Conservation (phyloP, 176 grass and related monocot genomes). For the Oryza meridionalis region DNA sequence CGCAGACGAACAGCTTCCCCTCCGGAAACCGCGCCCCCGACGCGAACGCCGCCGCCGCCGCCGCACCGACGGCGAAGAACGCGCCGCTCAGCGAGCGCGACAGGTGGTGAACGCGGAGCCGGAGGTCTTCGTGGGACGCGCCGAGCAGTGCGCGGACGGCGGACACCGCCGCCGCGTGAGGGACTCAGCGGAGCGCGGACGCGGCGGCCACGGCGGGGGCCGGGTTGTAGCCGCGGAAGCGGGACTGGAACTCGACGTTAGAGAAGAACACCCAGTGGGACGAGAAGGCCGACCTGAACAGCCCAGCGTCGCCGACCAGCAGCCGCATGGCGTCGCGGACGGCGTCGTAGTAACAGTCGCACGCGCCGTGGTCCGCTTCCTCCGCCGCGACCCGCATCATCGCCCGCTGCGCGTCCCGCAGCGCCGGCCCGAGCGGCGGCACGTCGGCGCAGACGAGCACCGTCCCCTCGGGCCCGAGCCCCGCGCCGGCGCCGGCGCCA, state of each 20-base stretch:
- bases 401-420: slow-evolving; percentile 3
- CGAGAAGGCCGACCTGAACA: too few species aligned
- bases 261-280: too few species aligned
- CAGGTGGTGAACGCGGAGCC: background rate
- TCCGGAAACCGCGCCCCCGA: slow-evolving; percentile 6
- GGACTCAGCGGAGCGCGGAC: background rate
- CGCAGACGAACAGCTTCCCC: slow-evolving; percentile 16
- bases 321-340: background rate
- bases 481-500: too few species aligned
- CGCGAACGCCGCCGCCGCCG: background rate
- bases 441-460: slow-evolving; percentile 4
- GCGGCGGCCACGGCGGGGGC: background rate
- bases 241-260: too few species aligned
- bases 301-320: background rate
- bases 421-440: background rate
- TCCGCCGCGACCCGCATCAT: background rate
- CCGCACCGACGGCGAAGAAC: background rate
- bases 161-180: background rate
- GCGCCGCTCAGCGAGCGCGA: background rate
- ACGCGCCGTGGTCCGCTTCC: background rate
- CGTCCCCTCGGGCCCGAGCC: background rate
- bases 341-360: background rate
- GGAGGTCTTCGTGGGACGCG: slow-evolving; percentile 28
- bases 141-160: background rate
- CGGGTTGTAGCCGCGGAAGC: background rate